These are phyloP conservation scores for Malassezia slooffiae DNA, from an alignment of 1,284 basidiomycete species.

Conservation along the genomic window DNA sequence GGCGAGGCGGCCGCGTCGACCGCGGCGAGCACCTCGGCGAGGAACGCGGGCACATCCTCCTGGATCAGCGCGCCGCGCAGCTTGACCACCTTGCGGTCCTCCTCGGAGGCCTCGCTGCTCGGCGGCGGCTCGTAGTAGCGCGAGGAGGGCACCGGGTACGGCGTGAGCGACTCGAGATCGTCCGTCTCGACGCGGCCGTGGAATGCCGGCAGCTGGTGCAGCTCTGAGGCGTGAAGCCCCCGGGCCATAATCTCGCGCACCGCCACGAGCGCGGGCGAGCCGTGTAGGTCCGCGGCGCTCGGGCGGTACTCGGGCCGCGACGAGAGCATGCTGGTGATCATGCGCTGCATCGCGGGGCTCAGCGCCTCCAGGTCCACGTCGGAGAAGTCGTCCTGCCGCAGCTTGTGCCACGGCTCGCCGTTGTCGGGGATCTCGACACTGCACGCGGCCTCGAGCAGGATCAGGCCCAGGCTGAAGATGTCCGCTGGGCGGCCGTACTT, in stretches of 20 bases:
- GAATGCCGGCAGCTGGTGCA: constrained; percentile 40
- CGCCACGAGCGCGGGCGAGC: constrained; percentile 23
- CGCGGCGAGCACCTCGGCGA: constrained; percentile 26
- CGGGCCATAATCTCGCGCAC: constrained; percentile 29
- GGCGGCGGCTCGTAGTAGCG: constrained; percentile 10
- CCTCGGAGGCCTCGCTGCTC: constrained; percentile 1
- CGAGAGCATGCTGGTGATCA: constrained; percentile 29
- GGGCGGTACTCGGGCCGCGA: constrained; percentile 28
- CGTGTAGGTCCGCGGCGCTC: constrained; percentile 26
- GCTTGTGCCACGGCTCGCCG: constrained; percentile 88
- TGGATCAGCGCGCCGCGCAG: constrained; percentile 41
- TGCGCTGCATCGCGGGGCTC: constrained; percentile 30
- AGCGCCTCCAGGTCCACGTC: constrained; percentile 67
- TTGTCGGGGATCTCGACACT: constrained; percentile 93
- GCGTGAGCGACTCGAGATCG: constrained; percentile 7
- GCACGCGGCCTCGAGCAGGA: constrained; percentile 83
- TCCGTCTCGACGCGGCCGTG: constrained; percentile 11
- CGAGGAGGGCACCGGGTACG: constrained; percentile 9
- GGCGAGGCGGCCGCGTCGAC: constrained; percentile 13
- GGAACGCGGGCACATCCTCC: constrained; percentile 34
- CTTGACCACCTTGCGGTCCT: constrained; percentile 20
- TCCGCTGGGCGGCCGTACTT: constrained; percentile 86
- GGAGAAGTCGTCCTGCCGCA: constrained; percentile 81
- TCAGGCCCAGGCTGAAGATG: constrained; percentile 92
- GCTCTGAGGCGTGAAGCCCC: constrained; percentile 29